Evolutionary conservation across 805 yeast species (phyloP).

Genomic region (Sungouiella thailandica): DNA sequence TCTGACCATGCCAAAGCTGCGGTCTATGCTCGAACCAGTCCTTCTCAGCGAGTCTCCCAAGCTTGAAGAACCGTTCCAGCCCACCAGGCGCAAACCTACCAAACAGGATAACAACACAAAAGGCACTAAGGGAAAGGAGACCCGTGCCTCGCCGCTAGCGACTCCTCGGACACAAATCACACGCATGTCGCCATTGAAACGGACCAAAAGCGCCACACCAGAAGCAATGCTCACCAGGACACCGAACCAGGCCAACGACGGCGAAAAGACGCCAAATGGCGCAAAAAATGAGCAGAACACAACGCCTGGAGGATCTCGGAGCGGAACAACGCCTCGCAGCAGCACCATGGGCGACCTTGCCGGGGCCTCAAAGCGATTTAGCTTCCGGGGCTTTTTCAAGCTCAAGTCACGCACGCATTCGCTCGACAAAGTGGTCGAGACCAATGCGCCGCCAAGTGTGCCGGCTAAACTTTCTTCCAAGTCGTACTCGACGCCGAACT

Average conservation of each 20-base stretch:
- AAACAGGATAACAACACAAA: constrained; percentile 1
- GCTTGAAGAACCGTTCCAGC: constrained; percentile 3
- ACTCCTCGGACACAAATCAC: constrained; percentile 4
- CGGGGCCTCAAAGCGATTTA: constrained; percentile 24
- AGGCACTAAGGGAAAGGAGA: no score
- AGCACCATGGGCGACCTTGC: constrained; percentile 10
- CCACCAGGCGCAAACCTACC: not conserved
- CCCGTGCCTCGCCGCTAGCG: constrained; percentile 7
- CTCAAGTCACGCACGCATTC: constrained; percentile 30
- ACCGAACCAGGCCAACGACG: no score
- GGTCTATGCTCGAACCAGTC: no score
- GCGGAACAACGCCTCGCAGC: constrained; percentile 1
- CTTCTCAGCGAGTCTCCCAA: no score
- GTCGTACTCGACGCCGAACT: constrained; percentile 29
- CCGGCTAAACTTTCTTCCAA: constrained; percentile 19
- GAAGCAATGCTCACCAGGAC: no score
- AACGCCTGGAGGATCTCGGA: no score
- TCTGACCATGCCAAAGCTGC: no score
- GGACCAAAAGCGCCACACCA: constrained; percentile 1
- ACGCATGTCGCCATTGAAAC: not conserved
- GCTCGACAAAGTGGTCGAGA: constrained; percentile 12
- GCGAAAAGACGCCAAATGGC: no score
- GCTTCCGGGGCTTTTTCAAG: constrained; percentile 35
- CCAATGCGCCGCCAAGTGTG: constrained; percentile 8
- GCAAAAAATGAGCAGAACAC: no score